Evolutionary conservation across 129 eudicot species (phyloP).

Genomic region (Rutidosis leptorrhynchoides): DNA sequence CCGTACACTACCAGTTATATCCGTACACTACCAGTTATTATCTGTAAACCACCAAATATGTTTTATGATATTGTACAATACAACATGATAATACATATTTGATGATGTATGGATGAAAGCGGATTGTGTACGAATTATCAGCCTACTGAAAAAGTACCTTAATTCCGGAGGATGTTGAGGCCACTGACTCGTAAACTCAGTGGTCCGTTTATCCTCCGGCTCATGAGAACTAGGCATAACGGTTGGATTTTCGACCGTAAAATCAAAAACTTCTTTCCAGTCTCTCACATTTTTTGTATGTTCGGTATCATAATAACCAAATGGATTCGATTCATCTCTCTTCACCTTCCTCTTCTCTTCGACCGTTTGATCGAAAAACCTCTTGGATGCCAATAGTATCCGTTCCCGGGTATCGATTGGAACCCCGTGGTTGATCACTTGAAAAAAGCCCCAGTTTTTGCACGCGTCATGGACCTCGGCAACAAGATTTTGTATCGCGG

Average conservation of each 20-base stretch:
- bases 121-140: too few species aligned
- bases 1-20: too few species aligned
- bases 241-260: conserved; percentile 38
- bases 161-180: conserved; percentile 48
- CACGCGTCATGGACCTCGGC: conserved; percentile 47
- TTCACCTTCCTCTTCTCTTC: conserved; percentile 65
- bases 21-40: too few species aligned
- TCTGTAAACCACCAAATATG: too few species aligned
- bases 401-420: conserved; percentile 33
- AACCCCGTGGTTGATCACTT: conserved; percentile 64
- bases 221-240: conserved; percentile 44
- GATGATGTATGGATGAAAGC: too few species aligned
- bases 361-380: conserved; percentile 36
- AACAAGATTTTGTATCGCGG: conserved; percentile 26
- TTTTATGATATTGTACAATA: too few species aligned
- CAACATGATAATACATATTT: too few species aligned
- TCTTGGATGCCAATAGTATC: conserved; percentile 34
- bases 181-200: conserved; percentile 45
- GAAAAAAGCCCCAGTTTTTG: conserved; percentile 67
- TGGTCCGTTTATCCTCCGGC: conserved; percentile 30
- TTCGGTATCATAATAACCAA: conserved; percentile 56
- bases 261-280: conserved; percentile 71
- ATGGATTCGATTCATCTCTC: conserved; percentile 49
- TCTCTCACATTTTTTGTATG: conserved; percentile 70
- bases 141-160: conserved; percentile 38